Evolutionary conservation across 495 filamentous ascomycete species (phyloP).

Genomic region (Annulohypoxylon nitens): DNA sequence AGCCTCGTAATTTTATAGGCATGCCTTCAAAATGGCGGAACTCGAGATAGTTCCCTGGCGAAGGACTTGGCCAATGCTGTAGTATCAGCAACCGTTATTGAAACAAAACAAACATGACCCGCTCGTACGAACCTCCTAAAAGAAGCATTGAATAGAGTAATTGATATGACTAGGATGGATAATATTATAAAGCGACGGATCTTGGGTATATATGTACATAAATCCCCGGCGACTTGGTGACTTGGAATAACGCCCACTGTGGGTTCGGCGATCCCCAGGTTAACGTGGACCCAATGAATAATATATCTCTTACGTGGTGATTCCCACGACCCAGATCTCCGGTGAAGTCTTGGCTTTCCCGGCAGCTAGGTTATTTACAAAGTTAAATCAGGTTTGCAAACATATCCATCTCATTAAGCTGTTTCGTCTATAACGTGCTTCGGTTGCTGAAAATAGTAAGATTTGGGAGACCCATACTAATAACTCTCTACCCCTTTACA

Average conservation of each 20-base stretch:
- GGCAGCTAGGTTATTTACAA: neutral
- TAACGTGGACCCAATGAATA: conserved; percentile 8
- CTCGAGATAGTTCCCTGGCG: neutral
- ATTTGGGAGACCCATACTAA: neutral
- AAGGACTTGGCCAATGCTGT: neutral
- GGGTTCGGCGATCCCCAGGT: conserved; percentile 8
- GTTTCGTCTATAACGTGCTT: neutral
- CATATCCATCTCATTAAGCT: neutral
- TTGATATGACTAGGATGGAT: neutral
- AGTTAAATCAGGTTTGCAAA: conserved; percentile 10
- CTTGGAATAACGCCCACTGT: neutral
- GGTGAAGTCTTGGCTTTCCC: conserved; percentile 7
- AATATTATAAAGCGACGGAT: neutral
- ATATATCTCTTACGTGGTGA: conserved; percentile 5
- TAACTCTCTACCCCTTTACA: neutral
- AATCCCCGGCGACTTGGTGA: neutral
- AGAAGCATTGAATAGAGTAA: neutral
- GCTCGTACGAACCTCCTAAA: neutral
- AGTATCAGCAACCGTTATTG: neutral
- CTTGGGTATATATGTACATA: neutral
- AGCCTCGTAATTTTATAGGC: neutral
- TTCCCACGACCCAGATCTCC: conserved; percentile 5
- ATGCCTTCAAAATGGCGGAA: neutral
- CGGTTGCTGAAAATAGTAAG: neutral
- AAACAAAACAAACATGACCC: neutral